These are phyloP conservation scores for Ceratocystis eucalypticola DNA, from an alignment of 2,329 filamentous ascomycete genomes.

Conservation along the genomic window DNA sequence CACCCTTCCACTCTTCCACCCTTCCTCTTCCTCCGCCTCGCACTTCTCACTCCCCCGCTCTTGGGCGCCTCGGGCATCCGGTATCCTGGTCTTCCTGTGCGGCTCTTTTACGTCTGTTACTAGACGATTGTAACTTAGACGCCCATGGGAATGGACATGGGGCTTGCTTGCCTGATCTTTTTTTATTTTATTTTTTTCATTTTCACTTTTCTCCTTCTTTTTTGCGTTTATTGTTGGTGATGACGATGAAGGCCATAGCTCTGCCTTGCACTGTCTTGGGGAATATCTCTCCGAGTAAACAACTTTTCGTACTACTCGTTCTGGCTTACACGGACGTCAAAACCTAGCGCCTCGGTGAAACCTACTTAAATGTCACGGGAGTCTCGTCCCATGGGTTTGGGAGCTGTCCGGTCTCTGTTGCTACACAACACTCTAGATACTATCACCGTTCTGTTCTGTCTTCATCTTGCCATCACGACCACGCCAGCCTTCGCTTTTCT, in stretches of 20 bases:
- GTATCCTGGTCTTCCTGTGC: not conserved
- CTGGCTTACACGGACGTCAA: conserved; percentile 4
- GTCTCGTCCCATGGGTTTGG: conserved; percentile 1
- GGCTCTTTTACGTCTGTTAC: not conserved
- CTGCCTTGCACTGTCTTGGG: not conserved
- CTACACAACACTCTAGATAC: not conserved
- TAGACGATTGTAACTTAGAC: not conserved
- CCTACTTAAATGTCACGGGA: conserved; percentile 1
- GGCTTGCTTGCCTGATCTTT: not conserved
- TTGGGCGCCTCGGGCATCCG: not conserved
- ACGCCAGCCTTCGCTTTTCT: not conserved
- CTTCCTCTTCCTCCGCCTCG: not conserved
- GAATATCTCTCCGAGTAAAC: conserved; percentile 1
- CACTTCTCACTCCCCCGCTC: not conserved
- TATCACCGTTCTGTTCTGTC: not conserved
- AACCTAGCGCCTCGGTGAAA: not conserved
- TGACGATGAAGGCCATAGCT: conserved; percentile 5
- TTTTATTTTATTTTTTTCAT: not conserved
- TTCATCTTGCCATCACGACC: not conserved
- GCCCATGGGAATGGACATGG: not conserved
- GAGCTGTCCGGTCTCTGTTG: not conserved
- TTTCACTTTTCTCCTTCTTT: not conserved
- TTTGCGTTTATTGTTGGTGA: conserved; percentile 5
- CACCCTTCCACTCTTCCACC: not conserved
- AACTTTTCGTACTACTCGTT: conserved; percentile 6